Base-by-base conservation (phyloP, 495 filamentous ascomycete species). In the Lophiotrema nucula region DNA sequence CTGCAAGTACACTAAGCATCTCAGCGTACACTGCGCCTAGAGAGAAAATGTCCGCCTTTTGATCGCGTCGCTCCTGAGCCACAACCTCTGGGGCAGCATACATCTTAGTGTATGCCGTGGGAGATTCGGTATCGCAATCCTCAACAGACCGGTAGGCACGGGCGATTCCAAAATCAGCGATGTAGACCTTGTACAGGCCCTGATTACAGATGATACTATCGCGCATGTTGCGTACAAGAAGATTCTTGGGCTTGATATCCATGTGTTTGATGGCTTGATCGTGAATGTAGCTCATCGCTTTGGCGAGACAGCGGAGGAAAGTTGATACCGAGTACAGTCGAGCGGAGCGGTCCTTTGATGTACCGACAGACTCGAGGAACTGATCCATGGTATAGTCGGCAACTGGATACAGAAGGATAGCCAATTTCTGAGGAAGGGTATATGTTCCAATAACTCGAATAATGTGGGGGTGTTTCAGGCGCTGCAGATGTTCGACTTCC, bases 121-220 rank as follows among this genome's bases (percentile, higher is more conserved):
- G 47, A 4, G 37, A 41, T 8, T 53, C 58, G 3, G 62, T 66
- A 6, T 61, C 43, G 15, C 15, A 21, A 12, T 66, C 62, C 3
- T 41, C 46, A 12, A 28, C 15, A 25, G 58, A 62, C 6, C 16
- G 13, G 41, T 66, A 66, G 2, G 58, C 26, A n/a, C 62, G 52
- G 13, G 62, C 52, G 26, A 66, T 66, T 1, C 58, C 58, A 43
- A 66, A 66, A 39, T 66, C 62, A 11, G 62, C 62, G 15, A 66
- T 45, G 52, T 66, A 66, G 3, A 66, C 33, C 28, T 53, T 61
- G 51, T 50, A 65, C 25, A 16, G 19, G 8, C 33, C 46, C 18
- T 39, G 24, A 4, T 38, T 47, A 15, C 31, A 39, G 12, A 44
- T 46, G 26, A 38, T 35, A 24, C n/a, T 53, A n/a, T 24, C 35